A percentile compares a stretch with the other conserved stretches of the same genome.
phyloP scores from a whole-genome alignment of 2,329 filamentous ascomycete species.

The Truncatella angustata region DNA sequence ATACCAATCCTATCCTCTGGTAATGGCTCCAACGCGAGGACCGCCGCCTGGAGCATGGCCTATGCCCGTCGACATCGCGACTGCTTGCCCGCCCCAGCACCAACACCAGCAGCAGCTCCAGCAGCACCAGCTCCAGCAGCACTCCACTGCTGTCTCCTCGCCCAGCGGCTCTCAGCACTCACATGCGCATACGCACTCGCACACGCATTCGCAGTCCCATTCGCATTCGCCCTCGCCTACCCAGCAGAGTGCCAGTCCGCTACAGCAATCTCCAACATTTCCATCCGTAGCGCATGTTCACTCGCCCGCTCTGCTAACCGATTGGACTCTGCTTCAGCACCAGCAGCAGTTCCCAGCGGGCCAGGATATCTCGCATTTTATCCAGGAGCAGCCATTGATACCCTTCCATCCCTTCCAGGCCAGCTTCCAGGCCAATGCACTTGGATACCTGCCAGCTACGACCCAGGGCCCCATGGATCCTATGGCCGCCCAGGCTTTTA shows the following conservation, averaged over 20 bases:
- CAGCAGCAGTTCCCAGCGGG: slow-evolving; percentile 44
- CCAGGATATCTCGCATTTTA: slow-evolving; percentile 50
- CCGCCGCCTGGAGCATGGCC: slow-evolving; percentile 45
- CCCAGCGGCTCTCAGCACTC: slow-evolving; percentile 47
- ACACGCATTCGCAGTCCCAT: slow-evolving; percentile 38
- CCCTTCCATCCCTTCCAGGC: slow-evolving; percentile 52
- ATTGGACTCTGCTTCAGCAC: slow-evolving; percentile 61
- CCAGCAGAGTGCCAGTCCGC: slow-evolving; percentile 49
- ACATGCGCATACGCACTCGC: slow-evolving; percentile 30
- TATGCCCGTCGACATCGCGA: slow-evolving; percentile 52
- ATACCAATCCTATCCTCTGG: slow-evolving; percentile 44
- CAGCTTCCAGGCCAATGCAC: slow-evolving; percentile 52
- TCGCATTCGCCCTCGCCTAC: slow-evolving; percentile 45
- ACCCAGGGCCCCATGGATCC: slow-evolving; percentile 64
- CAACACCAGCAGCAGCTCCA: too few relatives aligned
- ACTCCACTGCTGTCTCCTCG: slow-evolving; percentile 47
- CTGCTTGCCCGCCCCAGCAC: too few relatives aligned
- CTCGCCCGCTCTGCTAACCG: slow-evolving; percentile 48
- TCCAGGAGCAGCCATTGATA: slow-evolving; percentile 57
- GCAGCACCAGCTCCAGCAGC: slow-evolving; percentile 35
- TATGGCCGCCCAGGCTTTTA: slow-evolving; percentile 56
- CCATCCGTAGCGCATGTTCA: slow-evolving; percentile 47
- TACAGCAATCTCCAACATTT: slow-evolving; percentile 54
- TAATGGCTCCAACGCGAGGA: slow-evolving; percentile 39
- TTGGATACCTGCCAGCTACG: slow-evolving; percentile 61